Conservation (phyloP, 2,329 filamentous ascomycete genomes). For the Sporothrix phasma region DNA sequence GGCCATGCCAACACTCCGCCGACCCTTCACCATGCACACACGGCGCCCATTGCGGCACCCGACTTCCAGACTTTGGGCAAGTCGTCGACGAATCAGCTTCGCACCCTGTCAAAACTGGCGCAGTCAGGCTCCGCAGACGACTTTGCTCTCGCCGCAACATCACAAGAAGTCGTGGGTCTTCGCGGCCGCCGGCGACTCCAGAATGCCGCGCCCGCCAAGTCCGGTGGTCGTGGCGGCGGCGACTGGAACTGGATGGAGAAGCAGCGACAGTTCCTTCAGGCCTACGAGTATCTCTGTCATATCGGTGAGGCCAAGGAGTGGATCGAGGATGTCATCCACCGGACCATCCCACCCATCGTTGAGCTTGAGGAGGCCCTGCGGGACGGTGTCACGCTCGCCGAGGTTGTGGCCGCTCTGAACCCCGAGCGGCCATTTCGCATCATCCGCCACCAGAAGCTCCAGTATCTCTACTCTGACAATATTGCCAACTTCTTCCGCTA, state of each 20-base stretch:
- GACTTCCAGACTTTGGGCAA: slow-evolving; percentile 76
- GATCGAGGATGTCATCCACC: slow-evolving; percentile 86
- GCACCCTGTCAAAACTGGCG: slow-evolving; percentile 75
- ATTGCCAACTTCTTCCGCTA: slow-evolving; percentile 95
- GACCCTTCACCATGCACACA: slow-evolving; percentile 31
- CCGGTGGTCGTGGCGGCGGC: slow-evolving; percentile 59
- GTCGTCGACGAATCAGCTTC: slow-evolving; percentile 81
- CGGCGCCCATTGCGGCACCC: slow-evolving; percentile 48
- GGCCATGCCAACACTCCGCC: slow-evolving; percentile 26
- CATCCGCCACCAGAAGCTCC: slow-evolving; percentile 73
- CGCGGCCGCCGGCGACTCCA: slow-evolving; percentile 77
- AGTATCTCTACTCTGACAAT: slow-evolving; percentile 95
- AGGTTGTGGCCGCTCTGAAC: slow-evolving; percentile 83
- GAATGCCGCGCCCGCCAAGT: slow-evolving; percentile 38
- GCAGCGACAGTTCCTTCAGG: slow-evolving; percentile 88
- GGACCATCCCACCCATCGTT: slow-evolving; percentile 80
- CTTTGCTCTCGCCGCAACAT: slow-evolving; percentile 65
- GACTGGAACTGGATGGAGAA: slow-evolving; percentile 98
- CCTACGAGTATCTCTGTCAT: slow-evolving; percentile 97
- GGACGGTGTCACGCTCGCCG: slow-evolving; percentile 87
- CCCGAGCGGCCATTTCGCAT: slow-evolving; percentile 69
- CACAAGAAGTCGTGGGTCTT: slow-evolving; percentile 79
- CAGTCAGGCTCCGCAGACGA: slow-evolving; percentile 67
- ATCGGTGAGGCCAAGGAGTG: slow-evolving; percentile 98
- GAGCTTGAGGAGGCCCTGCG: slow-evolving; percentile 86